Percentiles rank a stretch among this genome's conserved stretches.
These are phyloP conservation scores for Baorangia bicolor DNA, from an alignment of 768 basidiomycete genomes.

Conservation along the genomic window DNA sequence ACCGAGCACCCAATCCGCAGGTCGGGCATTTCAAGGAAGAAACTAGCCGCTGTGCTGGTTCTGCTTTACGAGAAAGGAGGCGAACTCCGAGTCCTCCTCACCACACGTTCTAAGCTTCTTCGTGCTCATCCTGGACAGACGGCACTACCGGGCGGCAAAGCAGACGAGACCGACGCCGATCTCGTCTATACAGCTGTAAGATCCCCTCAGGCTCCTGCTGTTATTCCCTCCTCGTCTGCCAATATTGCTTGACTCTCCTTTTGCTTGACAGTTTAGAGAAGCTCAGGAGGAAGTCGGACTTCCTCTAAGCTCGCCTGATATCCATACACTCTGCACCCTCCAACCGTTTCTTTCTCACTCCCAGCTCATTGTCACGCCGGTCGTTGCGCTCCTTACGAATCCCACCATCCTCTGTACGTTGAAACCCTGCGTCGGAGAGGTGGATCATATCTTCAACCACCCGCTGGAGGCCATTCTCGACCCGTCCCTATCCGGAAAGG, in stretches of 20 bases:
- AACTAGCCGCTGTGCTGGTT: conserved; percentile 75
- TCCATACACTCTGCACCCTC: conserved; percentile 60
- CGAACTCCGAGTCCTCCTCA: conserved; percentile 72
- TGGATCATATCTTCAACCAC: conserved; percentile 77
- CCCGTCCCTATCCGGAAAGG: conserved; percentile 44
- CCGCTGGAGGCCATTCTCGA: conserved; percentile 74
- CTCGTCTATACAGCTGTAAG: conserved; percentile 76
- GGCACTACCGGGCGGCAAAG: conserved; percentile 80
- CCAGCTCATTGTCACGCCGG: conserved; percentile 72
- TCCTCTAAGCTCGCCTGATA: conserved; percentile 51
- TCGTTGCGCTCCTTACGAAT: conserved; percentile 68
- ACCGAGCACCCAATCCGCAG: conserved; percentile 19
- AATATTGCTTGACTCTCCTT: background rate
- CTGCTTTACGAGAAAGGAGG: conserved; percentile 73
- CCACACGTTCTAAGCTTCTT: conserved; percentile 77
- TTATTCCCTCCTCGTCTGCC: background rate
- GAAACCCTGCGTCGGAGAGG: conserved; percentile 61
- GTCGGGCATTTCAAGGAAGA: conserved; percentile 36
- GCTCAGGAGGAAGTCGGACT: conserved; percentile 84
- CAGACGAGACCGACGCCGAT: conserved; percentile 62
- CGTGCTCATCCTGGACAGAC: conserved; percentile 80
- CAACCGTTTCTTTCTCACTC: conserved; percentile 69
- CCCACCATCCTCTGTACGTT: conserved; percentile 48
- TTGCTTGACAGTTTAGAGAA: conserved; percentile 62
- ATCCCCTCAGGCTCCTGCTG: background rate